A percentile compares a stretch with the other conserved stretches of the same genome.
Conservation (phyloP, 192 early-diverging fungal species). For the Backusella australiensis region DNA sequence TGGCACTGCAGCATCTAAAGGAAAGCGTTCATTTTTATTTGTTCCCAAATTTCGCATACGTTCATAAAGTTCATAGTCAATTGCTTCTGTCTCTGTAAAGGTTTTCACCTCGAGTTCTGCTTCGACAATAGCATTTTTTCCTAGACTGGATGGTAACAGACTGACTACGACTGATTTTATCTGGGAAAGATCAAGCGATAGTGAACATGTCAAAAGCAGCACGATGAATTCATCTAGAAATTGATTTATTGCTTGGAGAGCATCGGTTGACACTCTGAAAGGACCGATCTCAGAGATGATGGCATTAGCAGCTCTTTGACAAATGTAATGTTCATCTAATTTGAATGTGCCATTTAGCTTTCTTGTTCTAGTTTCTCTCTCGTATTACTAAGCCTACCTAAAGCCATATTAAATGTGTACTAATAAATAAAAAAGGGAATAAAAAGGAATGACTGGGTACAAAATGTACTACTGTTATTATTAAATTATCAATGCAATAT, state of each 20-base stretch:
- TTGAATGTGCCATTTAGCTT: background rate
- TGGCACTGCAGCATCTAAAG: conserved; percentile 34
- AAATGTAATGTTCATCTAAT: conserved; percentile 53
- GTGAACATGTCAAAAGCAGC: conserved; percentile 44
- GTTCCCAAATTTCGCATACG: conserved; percentile 24
- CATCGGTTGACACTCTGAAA: conserved; percentile 56
- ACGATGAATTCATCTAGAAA: conserved; percentile 59
- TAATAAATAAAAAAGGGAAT: background rate
- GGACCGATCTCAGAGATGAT: conserved; percentile 55
- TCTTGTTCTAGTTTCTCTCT: background rate
- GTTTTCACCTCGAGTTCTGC: conserved; percentile 59
- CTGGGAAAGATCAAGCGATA: conserved; percentile 44
- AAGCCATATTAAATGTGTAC: background rate
- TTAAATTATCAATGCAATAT: background rate
- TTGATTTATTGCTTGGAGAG: conserved; percentile 49
- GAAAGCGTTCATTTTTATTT: conserved; percentile 4
- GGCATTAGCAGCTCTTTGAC: conserved; percentile 59
- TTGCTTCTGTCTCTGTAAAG: conserved; percentile 49
- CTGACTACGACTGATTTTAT: conserved; percentile 49
- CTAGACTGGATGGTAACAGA: conserved; percentile 50
- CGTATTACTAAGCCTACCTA: background rate
- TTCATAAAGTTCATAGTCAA: conserved; percentile 37
- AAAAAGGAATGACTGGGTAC: background rate
- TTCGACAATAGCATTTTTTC: conserved; percentile 60
- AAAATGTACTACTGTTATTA: background rate